Conservation (phyloP, 768 basidiomycete genomes). For the Lepiota brunneoincarnata region DNA sequence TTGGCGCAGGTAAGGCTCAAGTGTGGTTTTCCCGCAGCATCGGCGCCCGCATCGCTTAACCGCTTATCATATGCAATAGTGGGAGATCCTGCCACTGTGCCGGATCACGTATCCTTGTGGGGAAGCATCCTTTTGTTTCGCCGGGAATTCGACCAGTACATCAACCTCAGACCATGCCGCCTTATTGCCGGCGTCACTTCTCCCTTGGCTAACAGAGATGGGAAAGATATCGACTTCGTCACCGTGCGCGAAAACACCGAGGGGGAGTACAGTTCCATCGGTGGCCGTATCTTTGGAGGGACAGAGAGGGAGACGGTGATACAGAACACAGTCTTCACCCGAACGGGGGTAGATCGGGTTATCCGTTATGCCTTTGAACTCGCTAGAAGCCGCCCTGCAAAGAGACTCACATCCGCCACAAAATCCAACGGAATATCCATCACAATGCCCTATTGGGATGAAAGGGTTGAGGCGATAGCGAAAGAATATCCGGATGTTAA, state of each 20-base stretch:
- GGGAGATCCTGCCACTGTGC: constrained; percentile 45
- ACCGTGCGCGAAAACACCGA: constrained; percentile 58
- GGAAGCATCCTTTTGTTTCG: constrained; percentile 48
- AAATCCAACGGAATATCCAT: constrained; percentile 50
- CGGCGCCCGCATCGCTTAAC: constrained; percentile 13
- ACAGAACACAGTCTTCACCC: constrained; percentile 49
- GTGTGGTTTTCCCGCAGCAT: constrained; percentile 6
- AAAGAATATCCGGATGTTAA: constrained; percentile 51
- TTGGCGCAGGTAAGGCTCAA: constrained; percentile 38
- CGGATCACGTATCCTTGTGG: constrained; percentile 59
- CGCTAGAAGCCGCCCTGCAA: constrained; percentile 45
- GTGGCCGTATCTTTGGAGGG: constrained; percentile 40
- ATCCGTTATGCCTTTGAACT: constrained; percentile 52
- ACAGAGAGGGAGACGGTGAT: constrained; percentile 39
- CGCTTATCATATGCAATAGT: constrained; percentile 27
- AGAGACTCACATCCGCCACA: constrained; percentile 50
- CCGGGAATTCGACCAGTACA: constrained; percentile 50
- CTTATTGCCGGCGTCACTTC: constrained; percentile 46
- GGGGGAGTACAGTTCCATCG: constrained; percentile 52
- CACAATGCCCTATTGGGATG: constrained; percentile 49
- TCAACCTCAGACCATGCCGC: constrained; percentile 46
- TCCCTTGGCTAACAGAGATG: constrained; percentile 41
- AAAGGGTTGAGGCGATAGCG: constrained; percentile 42
- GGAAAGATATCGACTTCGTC: constrained; percentile 46
- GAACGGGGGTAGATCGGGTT: constrained; percentile 45